Evolutionary conservation across 208 protist genomes (phyloP), one percentile per base, ranked within the genome.

Genomic region (Angomonas ambiguus): DNA sequence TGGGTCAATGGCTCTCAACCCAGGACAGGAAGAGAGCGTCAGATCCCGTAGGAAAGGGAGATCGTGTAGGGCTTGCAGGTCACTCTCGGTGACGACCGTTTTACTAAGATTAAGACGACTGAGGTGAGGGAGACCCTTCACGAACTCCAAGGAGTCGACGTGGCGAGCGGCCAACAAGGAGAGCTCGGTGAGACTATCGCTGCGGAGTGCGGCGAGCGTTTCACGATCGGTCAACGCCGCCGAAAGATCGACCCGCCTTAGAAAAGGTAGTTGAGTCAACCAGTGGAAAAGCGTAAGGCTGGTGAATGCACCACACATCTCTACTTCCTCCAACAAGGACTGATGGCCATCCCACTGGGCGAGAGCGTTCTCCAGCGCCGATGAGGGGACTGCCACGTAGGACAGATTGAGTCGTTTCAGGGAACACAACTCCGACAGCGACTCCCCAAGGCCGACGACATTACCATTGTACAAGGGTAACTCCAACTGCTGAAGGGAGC

Each of bases 181-280:
- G 38, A 45, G 38, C 8, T 45, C 38, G 38, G 38, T 45, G 38
- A 59, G 22, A 5, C 25, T 5, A 20, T 20, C 62, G 62, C 66
- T 65, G 45, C 72, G 61, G 0, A 41, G 33, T 16, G 62, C 25
- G 51, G 62, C 59, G 6, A 55, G 16, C 10, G 63, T 16, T 3
- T 31, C 31, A 0, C 66, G 24, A 8, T 72, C 66, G 6, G 48
- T 62, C 31, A 62, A 66, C 25, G 66, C 33, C 59, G 60, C 61
- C 31, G 53, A 59, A 31, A 77, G 31, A 13, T 68, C 61, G 13
- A 77, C 24, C 20, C 41, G 41, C 18, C 51, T 63, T 16, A 77
- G 61, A 18, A 24, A 57, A 25, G 72, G 72, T 0, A 77, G 67
- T 8, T 38, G 56, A 24, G 62, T 30, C 28, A 77, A 56, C 16